phyloP scores from a whole-genome alignment of 257 asterid genomes.

The Solanum corneliomulleri region DNA sequence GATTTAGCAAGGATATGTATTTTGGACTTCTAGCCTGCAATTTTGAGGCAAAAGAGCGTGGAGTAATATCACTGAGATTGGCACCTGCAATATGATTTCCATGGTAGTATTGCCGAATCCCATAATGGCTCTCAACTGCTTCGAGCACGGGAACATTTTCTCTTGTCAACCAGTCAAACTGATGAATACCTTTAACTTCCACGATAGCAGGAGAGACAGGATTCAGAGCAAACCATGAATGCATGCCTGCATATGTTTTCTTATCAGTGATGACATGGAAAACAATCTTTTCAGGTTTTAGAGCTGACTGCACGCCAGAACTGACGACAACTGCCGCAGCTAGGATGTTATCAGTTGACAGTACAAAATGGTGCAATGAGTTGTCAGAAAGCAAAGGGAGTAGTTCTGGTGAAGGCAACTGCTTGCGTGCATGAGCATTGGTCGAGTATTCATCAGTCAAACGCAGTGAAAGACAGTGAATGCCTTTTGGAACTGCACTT shows the following conservation, averaged over 20 bases:
- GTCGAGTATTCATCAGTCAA: conserved; percentile 93
- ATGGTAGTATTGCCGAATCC: conserved; percentile 76
- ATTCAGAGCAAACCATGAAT: conserved; percentile 94
- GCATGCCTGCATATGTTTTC: conserved; percentile 98
- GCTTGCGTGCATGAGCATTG: conserved; percentile 92
- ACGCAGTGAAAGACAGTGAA: conserved; percentile 82
- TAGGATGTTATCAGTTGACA: conserved; percentile 91
- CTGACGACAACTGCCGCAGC: conserved; percentile 93
- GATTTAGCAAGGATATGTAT: conserved; percentile 87
- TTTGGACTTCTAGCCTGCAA: conserved; percentile 94
- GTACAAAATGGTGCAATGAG: conserved; percentile 73
- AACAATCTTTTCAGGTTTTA: conserved; percentile 65
- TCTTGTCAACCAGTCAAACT: conserved; percentile 94
- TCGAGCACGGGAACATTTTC: conserved; percentile 98
- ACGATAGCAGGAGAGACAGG: conserved; percentile 73
- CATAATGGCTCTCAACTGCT: conserved; percentile 77
- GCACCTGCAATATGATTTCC: conserved; percentile 86
- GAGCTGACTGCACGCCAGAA: conserved; percentile 71
- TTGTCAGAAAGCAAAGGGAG: conserved; percentile 85
- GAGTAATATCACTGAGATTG: conserved; percentile 70
- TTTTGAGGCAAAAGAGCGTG: conserved; percentile 76
- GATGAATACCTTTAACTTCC: conserved; percentile 96
- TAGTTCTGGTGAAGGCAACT: conserved; percentile 85
- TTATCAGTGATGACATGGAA: conserved; percentile 97
- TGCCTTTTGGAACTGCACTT: conserved; percentile 81